Base-by-base conservation (phyloP, 129 eudicot species). In the Ambrosia trifida region DNA sequence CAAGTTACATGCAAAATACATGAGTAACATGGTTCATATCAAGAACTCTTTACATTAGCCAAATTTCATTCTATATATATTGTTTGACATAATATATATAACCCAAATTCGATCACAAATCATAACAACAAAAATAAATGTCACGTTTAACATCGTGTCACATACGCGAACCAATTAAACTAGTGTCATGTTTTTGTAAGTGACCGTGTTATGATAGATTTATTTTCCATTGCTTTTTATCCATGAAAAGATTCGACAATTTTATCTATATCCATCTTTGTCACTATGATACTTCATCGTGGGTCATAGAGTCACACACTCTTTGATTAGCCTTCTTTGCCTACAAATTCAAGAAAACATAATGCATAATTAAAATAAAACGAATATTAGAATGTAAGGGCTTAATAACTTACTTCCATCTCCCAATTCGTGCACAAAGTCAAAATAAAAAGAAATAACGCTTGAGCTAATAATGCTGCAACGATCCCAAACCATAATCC, bases 401-500 rank as follows among this genome's bases (percentile, higher is more conserved):
- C 53, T 46, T 50, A 12, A 24, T 9, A 2, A 66, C 83, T 0
- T 79, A 85, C 97, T 80, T 90, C 95, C 61, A 78, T 72, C 20
- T 85, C 95, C 97, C 97, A 90, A 12, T 87, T 81, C 17, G 84
- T 85, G 74, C 82, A 68, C 7, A 85, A 57, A 3, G 87, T 81
- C 36, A 87, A 77, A 50, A 85, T 75, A n/a, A 62, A 68, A 53
- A 90, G 91, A 59, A 80, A 72, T 8, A 81, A 30, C 5, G 95
- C 85, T 69, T 90, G 95, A 24, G 82, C 82, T 49, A 81, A 60
- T 44, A 85, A 76, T 10, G 97, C 97, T 31, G 84, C 81, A 33
- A 75, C 79, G 10, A 90, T 76, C 17, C 97, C 97, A 0, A 32
- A 64, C 95, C 95, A 90, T n/a, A 90, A 81, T 61, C 97, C 97